Conservation (phyloP, 176 grass and related monocot species). For the Zoysia pacifica region DNA sequence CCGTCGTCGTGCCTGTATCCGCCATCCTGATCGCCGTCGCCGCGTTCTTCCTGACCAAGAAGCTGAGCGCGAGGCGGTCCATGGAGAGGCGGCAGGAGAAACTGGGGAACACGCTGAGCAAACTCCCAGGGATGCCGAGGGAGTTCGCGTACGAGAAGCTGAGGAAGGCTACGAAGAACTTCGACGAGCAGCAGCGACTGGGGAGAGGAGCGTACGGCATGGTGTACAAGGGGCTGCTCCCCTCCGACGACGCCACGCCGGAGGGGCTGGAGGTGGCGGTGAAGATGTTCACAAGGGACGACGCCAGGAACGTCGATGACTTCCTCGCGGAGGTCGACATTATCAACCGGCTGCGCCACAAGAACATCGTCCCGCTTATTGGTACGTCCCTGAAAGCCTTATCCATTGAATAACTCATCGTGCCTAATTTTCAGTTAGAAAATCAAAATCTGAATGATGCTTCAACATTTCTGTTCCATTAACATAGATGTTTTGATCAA, state of each 20-base stretch:
- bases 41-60: slow-evolving; percentile 8
- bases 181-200: slow-evolving; percentile 38
- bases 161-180: slow-evolving; percentile 51
- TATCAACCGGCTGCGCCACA: slow-evolving; percentile 61
- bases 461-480: neutral
- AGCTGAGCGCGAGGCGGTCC: neutral
- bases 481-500: neutral
- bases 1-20: neutral
- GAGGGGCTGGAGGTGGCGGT: slow-evolving; percentile 50
- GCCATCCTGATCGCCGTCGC: neutral
- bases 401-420: no score
- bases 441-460: neutral
- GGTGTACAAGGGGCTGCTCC: slow-evolving; percentile 53
- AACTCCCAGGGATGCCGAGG: slow-evolving; percentile 52
- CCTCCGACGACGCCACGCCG: neutral
- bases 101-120: slow-evolving; percentile 38
- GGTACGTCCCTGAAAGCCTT: neutral
- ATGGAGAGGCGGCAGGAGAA: slow-evolving; percentile 27
- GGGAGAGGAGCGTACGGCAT: slow-evolving; percentile 49
- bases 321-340: slow-evolving; percentile 62
- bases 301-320: slow-evolving; percentile 38
- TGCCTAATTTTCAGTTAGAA: neutral
- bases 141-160: slow-evolving; percentile 44
- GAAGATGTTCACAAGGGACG: slow-evolving; percentile 51
- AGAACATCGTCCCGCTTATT: slow-evolving; percentile 60